Percentiles rank a stretch among this genome's conserved stretches.
Evolutionary conservation across 2,329 filamentous ascomycete genomes (phyloP).

Genomic region (Teratosphaeriaceae sp.): DNA sequence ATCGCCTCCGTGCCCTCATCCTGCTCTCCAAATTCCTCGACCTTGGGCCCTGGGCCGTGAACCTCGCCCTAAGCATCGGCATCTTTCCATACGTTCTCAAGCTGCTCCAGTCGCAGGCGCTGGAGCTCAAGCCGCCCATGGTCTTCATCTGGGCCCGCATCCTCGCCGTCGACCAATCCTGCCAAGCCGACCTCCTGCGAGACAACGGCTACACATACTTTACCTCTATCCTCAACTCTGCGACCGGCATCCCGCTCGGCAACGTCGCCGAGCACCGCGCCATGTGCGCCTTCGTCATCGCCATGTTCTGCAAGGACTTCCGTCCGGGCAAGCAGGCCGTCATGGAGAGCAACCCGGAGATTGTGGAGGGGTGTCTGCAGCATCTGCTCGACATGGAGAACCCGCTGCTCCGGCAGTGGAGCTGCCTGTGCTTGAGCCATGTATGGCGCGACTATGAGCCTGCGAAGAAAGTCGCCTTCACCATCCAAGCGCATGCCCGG

Average conservation of each 20-base stretch:
- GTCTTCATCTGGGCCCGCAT: slow-evolving; percentile 98
- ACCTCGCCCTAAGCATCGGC: slow-evolving; percentile 91
- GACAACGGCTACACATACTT: slow-evolving; percentile 98
- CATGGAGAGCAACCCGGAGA: slow-evolving; percentile 76
- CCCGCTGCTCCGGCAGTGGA: slow-evolving; percentile 86
- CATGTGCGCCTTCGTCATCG: slow-evolving; percentile 97
- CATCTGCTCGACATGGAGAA: slow-evolving; percentile 85
- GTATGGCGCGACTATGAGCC: slow-evolving; percentile 87
- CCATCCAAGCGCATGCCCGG: slow-evolving; percentile 75
- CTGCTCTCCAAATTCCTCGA: slow-evolving; percentile 90
- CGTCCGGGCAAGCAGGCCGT: slow-evolving; percentile 87
- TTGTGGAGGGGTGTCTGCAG: slow-evolving; percentile 79
- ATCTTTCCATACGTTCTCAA: slow-evolving; percentile 99
- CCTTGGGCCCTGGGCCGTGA: slow-evolving; percentile 96
- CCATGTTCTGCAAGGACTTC: slow-evolving; percentile 95
- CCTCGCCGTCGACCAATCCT: slow-evolving; percentile 87
- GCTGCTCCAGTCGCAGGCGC: slow-evolving; percentile 85
- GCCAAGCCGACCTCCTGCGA: slow-evolving; percentile 89
- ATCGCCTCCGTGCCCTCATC: slow-evolving; percentile 83
- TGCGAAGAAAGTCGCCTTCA: slow-evolving; percentile 93
- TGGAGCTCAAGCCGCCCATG: slow-evolving; percentile 96
- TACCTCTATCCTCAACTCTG: slow-evolving; percentile 79
- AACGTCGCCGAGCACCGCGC: slow-evolving; percentile 93
- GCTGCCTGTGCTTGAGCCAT: slow-evolving; percentile 90
- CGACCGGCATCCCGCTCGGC: slow-evolving; percentile 64